phyloP scores from a whole-genome alignment of 805 yeast species.

The Debaryomyces tyrocola region DNA sequence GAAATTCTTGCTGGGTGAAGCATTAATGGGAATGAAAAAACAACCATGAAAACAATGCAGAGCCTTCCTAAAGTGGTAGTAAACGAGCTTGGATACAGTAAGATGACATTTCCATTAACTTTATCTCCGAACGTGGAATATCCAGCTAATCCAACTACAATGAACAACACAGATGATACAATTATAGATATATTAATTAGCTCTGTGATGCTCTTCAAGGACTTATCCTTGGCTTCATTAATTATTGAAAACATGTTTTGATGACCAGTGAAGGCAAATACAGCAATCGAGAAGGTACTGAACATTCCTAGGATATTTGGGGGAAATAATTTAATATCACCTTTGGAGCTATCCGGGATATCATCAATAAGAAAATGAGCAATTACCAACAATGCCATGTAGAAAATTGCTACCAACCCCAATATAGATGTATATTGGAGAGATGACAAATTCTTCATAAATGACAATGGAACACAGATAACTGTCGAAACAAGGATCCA shows the following conservation, averaged over 20 bases:
- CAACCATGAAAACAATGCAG: constrained; percentile 77
- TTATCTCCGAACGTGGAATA: constrained; percentile 83
- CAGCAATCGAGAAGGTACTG: constrained; percentile 80
- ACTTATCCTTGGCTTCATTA: constrained; percentile 68
- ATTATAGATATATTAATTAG: constrained; percentile 55
- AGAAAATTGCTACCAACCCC: constrained; percentile 78
- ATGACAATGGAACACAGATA: constrained; percentile 62
- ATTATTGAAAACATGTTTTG: constrained; percentile 90
- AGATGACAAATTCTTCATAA: constrained; percentile 73
- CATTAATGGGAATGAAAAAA: constrained; percentile 85
- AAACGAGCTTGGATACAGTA: constrained; percentile 64
- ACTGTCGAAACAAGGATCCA: constrained; percentile 57
- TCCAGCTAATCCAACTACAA: constrained; percentile 77
- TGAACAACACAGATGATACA: constrained; percentile 60
- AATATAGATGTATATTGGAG: constrained; percentile 81
- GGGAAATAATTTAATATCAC: constrained; percentile 33
- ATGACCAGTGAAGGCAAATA: constrained; percentile 94
- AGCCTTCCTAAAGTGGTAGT: constrained; percentile 78
- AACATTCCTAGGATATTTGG: constrained; percentile 53
- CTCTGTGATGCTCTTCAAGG: constrained; percentile 37
- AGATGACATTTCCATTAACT: constrained; percentile 77
- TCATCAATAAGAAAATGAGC: constrained; percentile 66
- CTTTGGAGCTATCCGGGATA: constrained; percentile 33
- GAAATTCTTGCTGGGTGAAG: constrained; percentile 89
- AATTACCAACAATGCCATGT: constrained; percentile 70